Conservation (phyloP, 2,329 filamentous ascomycete species). For the Trichophyton simii region DNA sequence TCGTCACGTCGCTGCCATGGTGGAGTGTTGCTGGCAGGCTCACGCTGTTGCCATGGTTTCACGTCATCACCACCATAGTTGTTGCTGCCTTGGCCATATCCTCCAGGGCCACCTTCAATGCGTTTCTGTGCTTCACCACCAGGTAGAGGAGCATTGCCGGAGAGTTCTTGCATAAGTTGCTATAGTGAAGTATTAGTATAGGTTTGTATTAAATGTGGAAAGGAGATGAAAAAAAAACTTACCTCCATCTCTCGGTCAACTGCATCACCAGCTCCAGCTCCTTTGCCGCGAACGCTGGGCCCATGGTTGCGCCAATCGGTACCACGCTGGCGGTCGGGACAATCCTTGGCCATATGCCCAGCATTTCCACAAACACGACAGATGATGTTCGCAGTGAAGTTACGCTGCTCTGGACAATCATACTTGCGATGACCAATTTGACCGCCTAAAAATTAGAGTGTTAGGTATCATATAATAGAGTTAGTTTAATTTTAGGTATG, state of each 20-base stretch:
- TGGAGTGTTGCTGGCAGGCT: slow-evolving; percentile 63
- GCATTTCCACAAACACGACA: slow-evolving; percentile 96
- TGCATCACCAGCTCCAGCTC: slow-evolving; percentile 62
- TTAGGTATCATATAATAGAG: slow-evolving; percentile 7
- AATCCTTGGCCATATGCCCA: slow-evolving; percentile 96
- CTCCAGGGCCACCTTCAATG: slow-evolving; percentile 72
- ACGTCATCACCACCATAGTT: slow-evolving; percentile 38
- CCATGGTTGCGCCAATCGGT: slow-evolving; percentile 81
- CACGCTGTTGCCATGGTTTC: slow-evolving; percentile 84
- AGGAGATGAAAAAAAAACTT: slow-evolving; percentile 27
- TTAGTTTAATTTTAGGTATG: neutral
- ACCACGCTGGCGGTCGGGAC: slow-evolving; percentile 84
- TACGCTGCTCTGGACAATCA: slow-evolving; percentile 93
- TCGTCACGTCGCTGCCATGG: slow-evolving; percentile 59
- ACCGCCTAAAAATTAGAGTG: slow-evolving; percentile 44
- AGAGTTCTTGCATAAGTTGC: slow-evolving; percentile 97
- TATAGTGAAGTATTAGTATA: slow-evolving; percentile 27
- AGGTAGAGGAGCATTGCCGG: slow-evolving; percentile 52
- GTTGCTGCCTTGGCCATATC: slow-evolving; percentile 40
- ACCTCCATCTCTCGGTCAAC: slow-evolving; percentile 93
- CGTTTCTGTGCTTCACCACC: slow-evolving; percentile 54
- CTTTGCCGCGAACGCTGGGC: slow-evolving; percentile 29
- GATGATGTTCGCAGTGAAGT: slow-evolving; percentile 98
- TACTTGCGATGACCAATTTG: slow-evolving; percentile 99
- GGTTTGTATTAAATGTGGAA: neutral